A percentile compares a stretch with the other conserved stretches of the same genome.
Evolutionary conservation across 208 protist genomes (phyloP).

Genomic region (Leishmania tropica): DNA sequence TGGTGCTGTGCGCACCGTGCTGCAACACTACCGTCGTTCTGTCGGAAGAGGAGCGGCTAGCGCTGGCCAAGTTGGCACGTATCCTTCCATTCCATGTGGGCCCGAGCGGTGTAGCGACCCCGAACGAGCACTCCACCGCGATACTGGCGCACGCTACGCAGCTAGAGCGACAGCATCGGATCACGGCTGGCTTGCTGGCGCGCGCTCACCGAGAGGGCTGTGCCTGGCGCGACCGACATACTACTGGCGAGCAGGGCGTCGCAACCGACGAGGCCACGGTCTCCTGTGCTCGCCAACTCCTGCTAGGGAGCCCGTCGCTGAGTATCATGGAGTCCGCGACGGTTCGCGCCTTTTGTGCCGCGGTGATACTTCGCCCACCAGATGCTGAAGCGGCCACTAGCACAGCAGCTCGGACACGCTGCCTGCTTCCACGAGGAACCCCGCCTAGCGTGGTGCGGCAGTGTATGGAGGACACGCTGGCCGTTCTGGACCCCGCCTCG

Average conservation of each 20-base stretch:
- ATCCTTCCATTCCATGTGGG: conserved; percentile 19
- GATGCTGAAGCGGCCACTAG: not conserved
- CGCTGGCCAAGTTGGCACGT: conserved; percentile 16
- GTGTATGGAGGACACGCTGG: conserved; percentile 11
- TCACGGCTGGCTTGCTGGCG: conserved; percentile 10
- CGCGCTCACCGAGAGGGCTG: conserved; percentile 27
- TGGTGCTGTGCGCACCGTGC: conserved; percentile 33
- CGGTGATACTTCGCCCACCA: conserved; percentile 18
- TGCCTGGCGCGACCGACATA: conserved; percentile 20
- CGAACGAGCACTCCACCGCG: not conserved
- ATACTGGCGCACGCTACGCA: not conserved
- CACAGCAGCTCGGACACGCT: conserved; percentile 18
- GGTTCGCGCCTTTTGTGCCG: conserved; percentile 53
- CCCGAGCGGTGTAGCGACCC: not conserved
- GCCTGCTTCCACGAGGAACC: conserved; percentile 56
- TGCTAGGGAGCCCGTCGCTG: conserved; percentile 34
- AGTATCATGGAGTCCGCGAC: conserved; percentile 31
- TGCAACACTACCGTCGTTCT: conserved; percentile 23
- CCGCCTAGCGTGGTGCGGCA: conserved; percentile 36
- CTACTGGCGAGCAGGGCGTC: not conserved
- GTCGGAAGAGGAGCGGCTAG: conserved; percentile 21
- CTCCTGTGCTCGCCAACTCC: conserved; percentile 18
- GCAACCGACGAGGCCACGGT: not conserved
- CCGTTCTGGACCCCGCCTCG: not conserved
- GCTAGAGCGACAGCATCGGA: conserved; percentile 14